Evolutionary conservation across 441 rosid species (phyloP).

Genomic region (Brassica balearica): DNA sequence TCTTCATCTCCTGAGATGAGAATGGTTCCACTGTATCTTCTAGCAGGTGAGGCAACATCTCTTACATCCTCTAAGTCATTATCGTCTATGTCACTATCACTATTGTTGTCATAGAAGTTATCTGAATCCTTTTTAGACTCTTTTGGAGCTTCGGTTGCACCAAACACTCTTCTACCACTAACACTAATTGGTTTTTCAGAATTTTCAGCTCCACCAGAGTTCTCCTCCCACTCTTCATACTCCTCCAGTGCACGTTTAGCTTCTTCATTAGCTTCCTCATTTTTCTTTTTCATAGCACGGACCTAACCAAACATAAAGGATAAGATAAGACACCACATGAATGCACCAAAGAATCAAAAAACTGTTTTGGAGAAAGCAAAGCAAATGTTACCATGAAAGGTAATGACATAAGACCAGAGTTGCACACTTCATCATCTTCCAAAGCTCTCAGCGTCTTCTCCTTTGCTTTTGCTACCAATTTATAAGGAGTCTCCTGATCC

Average conservation of each 20-base stretch:
- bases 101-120: conserved; percentile 57
- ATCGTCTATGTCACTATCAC: conserved; percentile 62
- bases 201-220: conserved; percentile 49
- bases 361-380: conserved; percentile 4
- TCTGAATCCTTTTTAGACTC: conserved; percentile 52
- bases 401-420: conserved; percentile 78
- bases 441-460: conserved; percentile 70
- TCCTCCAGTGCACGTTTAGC: conserved; percentile 80
- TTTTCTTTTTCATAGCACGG: too few relatives aligned
- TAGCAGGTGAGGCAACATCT: conserved; percentile 46
- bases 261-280: conserved; percentile 67
- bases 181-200: conserved; percentile 40
- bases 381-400: conserved; percentile 85
- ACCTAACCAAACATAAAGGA: too few relatives aligned
- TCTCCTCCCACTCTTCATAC: conserved; percentile 72
- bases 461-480: conserved; percentile 67
- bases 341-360: not conserved
- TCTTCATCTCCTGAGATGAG: conserved; percentile 47
- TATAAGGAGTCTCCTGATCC: conserved; percentile 60
- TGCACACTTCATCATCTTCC: conserved; percentile 69
- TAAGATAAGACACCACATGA: too few relatives aligned
- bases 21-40: conserved; percentile 46
- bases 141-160: conserved; percentile 44
- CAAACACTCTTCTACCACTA: conserved; percentile 85
- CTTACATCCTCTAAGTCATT: conserved; percentile 37